Evolutionary conservation across 139 green algal species (phyloP).

Genomic region (Axilococcus clingmanii): DNA sequence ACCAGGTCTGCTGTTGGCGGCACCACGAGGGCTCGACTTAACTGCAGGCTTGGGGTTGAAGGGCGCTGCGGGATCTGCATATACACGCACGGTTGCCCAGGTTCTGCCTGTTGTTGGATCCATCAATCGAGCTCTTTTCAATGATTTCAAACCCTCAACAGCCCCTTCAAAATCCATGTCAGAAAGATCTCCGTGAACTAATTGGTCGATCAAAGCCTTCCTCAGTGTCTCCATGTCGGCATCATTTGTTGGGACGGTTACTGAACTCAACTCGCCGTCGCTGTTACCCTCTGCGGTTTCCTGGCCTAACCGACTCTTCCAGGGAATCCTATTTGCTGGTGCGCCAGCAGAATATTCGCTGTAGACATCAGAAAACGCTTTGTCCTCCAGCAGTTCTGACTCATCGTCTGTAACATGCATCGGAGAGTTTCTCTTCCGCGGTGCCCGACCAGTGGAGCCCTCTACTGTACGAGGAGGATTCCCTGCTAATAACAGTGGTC

Average conservation of each 20-base stretch:
- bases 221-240: slow-evolving; percentile 14
- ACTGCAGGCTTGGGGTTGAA: too few species aligned
- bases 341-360: neutral
- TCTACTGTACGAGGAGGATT: neutral
- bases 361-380: neutral
- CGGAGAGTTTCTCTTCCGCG: neutral
- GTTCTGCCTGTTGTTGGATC: slow-evolving; percentile 19
- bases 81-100: slow-evolving; percentile 24
- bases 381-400: neutral
- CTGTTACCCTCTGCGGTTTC: too few species aligned
- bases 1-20: neutral
- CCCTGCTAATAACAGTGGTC: slow-evolving; percentile 21
- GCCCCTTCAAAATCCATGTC: slow-evolving; percentile 25
- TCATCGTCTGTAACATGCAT: neutral
- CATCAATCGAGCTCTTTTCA: slow-evolving; percentile 22
- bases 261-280: neutral
- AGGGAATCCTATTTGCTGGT: neutral
- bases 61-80: slow-evolving; percentile 19
- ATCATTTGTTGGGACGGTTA: neutral
- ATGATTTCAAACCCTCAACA: slow-evolving; percentile 20
- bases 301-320: neutral
- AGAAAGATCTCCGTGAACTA: slow-evolving; percentile 8
- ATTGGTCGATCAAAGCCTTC: slow-evolving; percentile 19
- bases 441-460: neutral
- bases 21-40: too few species aligned